phyloP scores from a whole-genome alignment of 208 protist genomes.

The Crithidia acanthocephali region DNA sequence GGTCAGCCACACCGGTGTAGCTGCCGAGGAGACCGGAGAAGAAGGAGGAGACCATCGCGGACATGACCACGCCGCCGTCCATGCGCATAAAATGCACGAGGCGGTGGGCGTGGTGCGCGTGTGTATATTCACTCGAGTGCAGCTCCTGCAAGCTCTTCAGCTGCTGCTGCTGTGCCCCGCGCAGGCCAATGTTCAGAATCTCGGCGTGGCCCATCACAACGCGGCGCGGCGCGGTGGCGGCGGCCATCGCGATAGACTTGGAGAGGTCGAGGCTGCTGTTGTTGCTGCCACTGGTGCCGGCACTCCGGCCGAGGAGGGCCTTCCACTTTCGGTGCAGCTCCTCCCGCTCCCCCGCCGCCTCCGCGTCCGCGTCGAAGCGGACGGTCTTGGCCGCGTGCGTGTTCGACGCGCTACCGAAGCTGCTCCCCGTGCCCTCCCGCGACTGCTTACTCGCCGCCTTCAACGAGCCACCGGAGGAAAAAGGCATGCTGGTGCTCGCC shows the following conservation, averaged over 20 bases:
- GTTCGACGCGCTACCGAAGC: background rate
- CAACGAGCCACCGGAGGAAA: background rate
- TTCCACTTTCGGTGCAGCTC: conserved; percentile 14
- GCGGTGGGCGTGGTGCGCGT: conserved; percentile 8
- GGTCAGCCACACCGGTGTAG: conserved; percentile 35
- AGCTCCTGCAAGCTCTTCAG: conserved; percentile 22
- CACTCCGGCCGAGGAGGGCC: background rate
- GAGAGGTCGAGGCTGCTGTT: conserved; percentile 18
- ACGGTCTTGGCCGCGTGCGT: conserved; percentile 2
- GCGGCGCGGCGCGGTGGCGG: conserved; percentile 15
- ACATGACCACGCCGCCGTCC: conserved; percentile 34
- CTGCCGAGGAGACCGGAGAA: conserved; percentile 34
- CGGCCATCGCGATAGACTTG: conserved; percentile 23
- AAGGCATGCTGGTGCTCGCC: background rate
- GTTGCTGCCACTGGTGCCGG: conserved; percentile 1
- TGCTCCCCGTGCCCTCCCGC: background rate
- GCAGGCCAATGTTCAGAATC: conserved; percentile 26
- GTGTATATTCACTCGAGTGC: conserved; percentile 7
- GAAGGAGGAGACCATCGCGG: conserved; percentile 40
- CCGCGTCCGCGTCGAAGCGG: conserved; percentile 9
- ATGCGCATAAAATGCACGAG: conserved; percentile 32
- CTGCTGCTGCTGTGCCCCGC: conserved; percentile 29
- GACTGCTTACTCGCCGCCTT: background rate
- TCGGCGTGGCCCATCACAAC: conserved; percentile 19
- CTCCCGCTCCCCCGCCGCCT: background rate